Conservation (phyloP, 176 grass and related monocot genomes). For the Eremochloa ophiuroides region DNA sequence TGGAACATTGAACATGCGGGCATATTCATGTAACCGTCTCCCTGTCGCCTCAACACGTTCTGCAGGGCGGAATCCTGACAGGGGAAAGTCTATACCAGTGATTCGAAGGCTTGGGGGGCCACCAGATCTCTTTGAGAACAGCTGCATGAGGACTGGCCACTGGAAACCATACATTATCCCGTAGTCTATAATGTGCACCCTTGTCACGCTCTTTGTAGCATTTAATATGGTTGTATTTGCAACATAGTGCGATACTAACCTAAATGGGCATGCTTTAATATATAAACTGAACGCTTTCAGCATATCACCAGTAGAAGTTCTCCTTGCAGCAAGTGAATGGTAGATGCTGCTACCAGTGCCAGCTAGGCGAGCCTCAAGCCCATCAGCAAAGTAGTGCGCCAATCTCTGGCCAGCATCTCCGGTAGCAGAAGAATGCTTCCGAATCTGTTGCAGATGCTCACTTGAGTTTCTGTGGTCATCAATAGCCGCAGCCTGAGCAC, state of each 20-base stretch:
- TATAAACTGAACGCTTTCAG: slow-evolving; percentile 23
- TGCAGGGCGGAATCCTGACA: slow-evolving; percentile 36
- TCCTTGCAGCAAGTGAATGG: slow-evolving; percentile 20
- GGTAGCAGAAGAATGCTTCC: slow-evolving; percentile 30
- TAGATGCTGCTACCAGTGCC: slow-evolving; percentile 34
- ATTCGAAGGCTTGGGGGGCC: slow-evolving; percentile 16
- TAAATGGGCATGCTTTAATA: slow-evolving; percentile 28
- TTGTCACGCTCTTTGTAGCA: background rate
- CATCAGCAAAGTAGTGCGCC: slow-evolving; percentile 41
- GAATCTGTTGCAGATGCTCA: slow-evolving; percentile 31
- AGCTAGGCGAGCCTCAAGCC: slow-evolving; percentile 41
- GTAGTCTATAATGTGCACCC: slow-evolving; percentile 33
- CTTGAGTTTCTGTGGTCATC: slow-evolving; percentile 27
- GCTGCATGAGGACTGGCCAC: slow-evolving; percentile 35
- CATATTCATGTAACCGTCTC: slow-evolving; percentile 26
- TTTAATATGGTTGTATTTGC: slow-evolving; percentile 25
- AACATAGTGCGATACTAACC: background rate
- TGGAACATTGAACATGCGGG: slow-evolving; percentile 25
- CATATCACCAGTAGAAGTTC: slow-evolving; percentile 18
- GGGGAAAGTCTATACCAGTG: slow-evolving; percentile 36
- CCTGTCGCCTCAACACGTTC: slow-evolving; percentile 38
- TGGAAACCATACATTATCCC: slow-evolving; percentile 41
- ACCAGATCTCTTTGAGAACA: background rate
- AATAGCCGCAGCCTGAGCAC: slow-evolving; percentile 38
- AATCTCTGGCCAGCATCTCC: slow-evolving; percentile 36